phyloP scores from a whole-genome alignment of 768 basidiomycete genomes.

The Nidularia pulvinata region DNA sequence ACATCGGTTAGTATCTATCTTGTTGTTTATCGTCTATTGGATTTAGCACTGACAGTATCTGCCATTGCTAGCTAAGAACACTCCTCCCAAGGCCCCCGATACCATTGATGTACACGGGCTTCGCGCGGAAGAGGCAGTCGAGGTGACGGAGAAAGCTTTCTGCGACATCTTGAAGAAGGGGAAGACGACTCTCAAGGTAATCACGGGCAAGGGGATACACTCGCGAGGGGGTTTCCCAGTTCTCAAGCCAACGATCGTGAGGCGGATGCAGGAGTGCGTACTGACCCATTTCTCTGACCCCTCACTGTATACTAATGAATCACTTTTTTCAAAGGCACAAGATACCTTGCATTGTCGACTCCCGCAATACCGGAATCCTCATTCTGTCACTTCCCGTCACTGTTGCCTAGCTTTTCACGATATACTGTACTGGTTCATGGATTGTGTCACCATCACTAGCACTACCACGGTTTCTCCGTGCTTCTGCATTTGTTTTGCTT shows the following conservation, averaged over 20 bases:
- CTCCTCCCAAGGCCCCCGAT: slow-evolving; percentile 13
- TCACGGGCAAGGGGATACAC: slow-evolving; percentile 83
- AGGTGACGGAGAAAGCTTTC: slow-evolving; percentile 39
- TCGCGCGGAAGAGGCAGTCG: slow-evolving; percentile 43
- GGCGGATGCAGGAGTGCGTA: slow-evolving; percentile 66
- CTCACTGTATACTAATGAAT: slow-evolving; percentile 1
- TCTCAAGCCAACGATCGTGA: slow-evolving; percentile 80
- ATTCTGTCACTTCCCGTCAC: too few species aligned
- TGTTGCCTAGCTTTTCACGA: too few species aligned
- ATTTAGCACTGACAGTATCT: too few species aligned
- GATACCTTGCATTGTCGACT: slow-evolving; percentile 71
- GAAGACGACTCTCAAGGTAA: slow-evolving; percentile 32
- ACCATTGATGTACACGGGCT: slow-evolving; percentile 52
- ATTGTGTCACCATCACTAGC: too few species aligned
- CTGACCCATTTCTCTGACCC: background rate
- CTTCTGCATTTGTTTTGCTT: too few species aligned
- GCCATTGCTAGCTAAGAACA: slow-evolving; percentile 4
- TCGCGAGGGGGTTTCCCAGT: slow-evolving; percentile 70
- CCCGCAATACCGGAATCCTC: slow-evolving; percentile 74
- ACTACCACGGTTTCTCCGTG: too few species aligned
- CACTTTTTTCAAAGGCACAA: slow-evolving; percentile 50
- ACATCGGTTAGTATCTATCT: slow-evolving; percentile 29
- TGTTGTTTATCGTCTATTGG: background rate
- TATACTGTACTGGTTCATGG: too few species aligned
- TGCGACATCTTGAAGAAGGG: slow-evolving; percentile 31